Percentiles rank a stretch among this genome's conserved stretches.
These are phyloP conservation scores for Chernovozyma sophiae-reginae DNA, from an alignment of 1,139 yeast genomes.

Conservation along the genomic window DNA sequence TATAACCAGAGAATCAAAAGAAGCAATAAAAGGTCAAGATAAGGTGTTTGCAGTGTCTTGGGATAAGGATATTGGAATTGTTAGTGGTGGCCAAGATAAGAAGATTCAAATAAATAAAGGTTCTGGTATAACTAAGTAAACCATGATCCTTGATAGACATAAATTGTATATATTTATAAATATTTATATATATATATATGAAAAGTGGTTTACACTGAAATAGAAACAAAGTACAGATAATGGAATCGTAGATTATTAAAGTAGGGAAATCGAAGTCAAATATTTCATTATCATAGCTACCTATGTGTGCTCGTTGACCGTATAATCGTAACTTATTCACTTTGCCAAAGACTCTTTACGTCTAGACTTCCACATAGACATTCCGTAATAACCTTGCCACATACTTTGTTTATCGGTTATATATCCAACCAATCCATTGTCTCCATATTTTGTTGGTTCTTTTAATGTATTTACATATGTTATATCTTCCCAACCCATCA, in stretches of 20 bases:
- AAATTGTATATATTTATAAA: not conserved
- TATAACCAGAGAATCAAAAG: conserved; percentile 61
- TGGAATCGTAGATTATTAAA: no score
- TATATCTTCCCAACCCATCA: conserved; percentile 63
- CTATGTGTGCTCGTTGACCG: no score
- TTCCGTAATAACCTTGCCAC: conserved; percentile 77
- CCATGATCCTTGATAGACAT: not conserved
- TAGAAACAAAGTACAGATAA: no score
- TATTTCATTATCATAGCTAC: no score
- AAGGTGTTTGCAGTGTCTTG: conserved; percentile 88
- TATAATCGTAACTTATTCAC: no score
- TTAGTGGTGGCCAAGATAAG: conserved; percentile 93
- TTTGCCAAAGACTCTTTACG: no score
- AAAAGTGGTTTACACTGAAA: no score
- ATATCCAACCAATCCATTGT: conserved; percentile 38
- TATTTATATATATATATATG: no score
- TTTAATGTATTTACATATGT: conserved; percentile 36
- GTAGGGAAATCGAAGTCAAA: no score
- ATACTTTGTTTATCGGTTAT: conserved; percentile 60
- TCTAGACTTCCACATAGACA: conserved; percentile 43
- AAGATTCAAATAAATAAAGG: conserved; percentile 82
- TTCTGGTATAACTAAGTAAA: conserved; percentile 29
- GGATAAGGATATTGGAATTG: conserved; percentile 75
- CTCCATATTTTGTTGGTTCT: conserved; percentile 6
- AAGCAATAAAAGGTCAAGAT: conserved; percentile 34